phyloP scores from a whole-genome alignment of 176 grass and related monocot species.

The Rhynchospora breviuscula region DNA sequence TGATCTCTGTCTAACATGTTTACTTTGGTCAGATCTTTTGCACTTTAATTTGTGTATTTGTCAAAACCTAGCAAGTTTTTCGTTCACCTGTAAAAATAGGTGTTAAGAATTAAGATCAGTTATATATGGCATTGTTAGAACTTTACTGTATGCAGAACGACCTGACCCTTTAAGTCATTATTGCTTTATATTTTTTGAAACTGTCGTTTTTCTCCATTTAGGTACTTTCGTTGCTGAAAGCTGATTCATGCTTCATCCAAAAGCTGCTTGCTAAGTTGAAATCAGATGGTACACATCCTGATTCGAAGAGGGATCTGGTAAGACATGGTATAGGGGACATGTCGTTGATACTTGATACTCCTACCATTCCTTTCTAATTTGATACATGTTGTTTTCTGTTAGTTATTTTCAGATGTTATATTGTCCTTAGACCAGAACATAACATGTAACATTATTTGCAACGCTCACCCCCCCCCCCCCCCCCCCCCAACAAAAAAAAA shows the following conservation, averaged over 20 bases:
- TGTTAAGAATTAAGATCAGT: background rate
- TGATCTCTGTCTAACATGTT: background rate
- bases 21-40: background rate
- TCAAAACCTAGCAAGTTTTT: too few relatives aligned
- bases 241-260: slow-evolving; percentile 86
- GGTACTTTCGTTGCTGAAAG: slow-evolving; percentile 95
- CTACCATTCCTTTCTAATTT: background rate
- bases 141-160: background rate
- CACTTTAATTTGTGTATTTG: background rate
- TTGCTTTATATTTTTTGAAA: slow-evolving; percentile 1
- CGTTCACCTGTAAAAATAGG: background rate
- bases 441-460: too few relatives aligned
- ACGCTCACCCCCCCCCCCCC: too few relatives aligned
- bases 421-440: too few relatives aligned
- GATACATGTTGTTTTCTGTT: slow-evolving; percentile 20
- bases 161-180: background rate
- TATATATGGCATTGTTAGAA: slow-evolving; percentile 18
- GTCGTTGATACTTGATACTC: background rate
- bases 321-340: slow-evolving; percentile 21
- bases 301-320: slow-evolving; percentile 88
- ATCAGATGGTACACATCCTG: slow-evolving; percentile 41
- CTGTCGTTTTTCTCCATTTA: slow-evolving; percentile 29
- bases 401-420: background rate
- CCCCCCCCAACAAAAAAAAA: too few relatives aligned
- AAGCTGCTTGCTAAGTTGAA: slow-evolving; percentile 86